phyloP scores from a whole-genome alignment of 208 protist species.

The Phytomonas sp. region DNA sequence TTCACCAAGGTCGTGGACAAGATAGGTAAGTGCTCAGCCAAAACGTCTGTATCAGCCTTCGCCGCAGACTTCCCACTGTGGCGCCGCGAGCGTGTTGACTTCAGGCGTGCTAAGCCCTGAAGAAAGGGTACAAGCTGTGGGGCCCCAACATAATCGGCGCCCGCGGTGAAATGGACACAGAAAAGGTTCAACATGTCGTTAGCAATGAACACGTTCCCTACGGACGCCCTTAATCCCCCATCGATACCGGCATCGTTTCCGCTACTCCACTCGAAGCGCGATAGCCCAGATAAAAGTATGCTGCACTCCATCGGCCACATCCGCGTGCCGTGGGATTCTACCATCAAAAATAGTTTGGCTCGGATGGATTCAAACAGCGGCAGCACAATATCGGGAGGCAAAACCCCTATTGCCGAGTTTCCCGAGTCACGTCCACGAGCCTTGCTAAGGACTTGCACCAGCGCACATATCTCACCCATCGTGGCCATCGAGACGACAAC shows the following conservation, averaged over 20 bases:
- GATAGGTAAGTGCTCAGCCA: not conserved
- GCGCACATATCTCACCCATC: slow-evolving; percentile 30
- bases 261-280: slow-evolving; percentile 27
- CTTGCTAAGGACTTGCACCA: slow-evolving; percentile 35
- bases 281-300: slow-evolving; percentile 36
- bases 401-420: slow-evolving; percentile 6
- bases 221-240: not conserved
- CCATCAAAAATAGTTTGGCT: slow-evolving; percentile 41
- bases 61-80: not conserved
- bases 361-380: slow-evolving; percentile 34
- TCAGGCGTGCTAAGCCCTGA: slow-evolving; percentile 16
- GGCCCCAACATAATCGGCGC: slow-evolving; percentile 36
- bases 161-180: slow-evolving; percentile 39
- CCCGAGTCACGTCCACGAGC: slow-evolving; percentile 11
- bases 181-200: slow-evolving; percentile 65
- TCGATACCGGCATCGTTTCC: not conserved
- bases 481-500: slow-evolving; percentile 12
- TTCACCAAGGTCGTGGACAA: not conserved
- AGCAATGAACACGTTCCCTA: slow-evolving; percentile 17
- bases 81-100: slow-evolving; percentile 8
- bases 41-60: not conserved
- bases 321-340: slow-evolving; percentile 26
- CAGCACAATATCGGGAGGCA: slow-evolving; percentile 18
- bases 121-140: slow-evolving; percentile 61
- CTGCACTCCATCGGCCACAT: slow-evolving; percentile 59